These are phyloP conservation scores for Achaetomium macrosporum DNA, from an alignment of 2,329 filamentous ascomycete genomes.

Conservation along the genomic window DNA sequence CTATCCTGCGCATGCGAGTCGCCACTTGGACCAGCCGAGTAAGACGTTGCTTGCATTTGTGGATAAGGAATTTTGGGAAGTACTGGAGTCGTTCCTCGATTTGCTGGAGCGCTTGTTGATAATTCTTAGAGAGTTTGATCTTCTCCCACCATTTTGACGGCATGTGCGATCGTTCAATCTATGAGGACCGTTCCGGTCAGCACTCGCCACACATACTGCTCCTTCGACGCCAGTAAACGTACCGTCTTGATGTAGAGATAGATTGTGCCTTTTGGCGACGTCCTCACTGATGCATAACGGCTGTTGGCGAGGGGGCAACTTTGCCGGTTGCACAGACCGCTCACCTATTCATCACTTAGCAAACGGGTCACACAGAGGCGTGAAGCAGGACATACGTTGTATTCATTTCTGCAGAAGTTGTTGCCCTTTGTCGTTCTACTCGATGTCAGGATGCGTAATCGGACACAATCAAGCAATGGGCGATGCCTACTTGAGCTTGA, in stretches of 20 bases:
- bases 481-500: slow-evolving; percentile 74
- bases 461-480: neutral
- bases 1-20: slow-evolving; percentile 71
- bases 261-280: slow-evolving; percentile 67
- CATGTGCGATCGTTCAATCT: slow-evolving; percentile 75
- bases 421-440: slow-evolving; percentile 63
- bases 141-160: slow-evolving; percentile 93
- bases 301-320: slow-evolving; percentile 88
- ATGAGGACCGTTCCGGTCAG: neutral
- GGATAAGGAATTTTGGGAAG: slow-evolving; percentile 84
- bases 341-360: slow-evolving; percentile 22
- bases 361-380: neutral
- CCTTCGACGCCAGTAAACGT: slow-evolving; percentile 1
- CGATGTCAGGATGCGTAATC: slow-evolving; percentile 1
- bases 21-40: slow-evolving; percentile 89
- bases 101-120: slow-evolving; percentile 80
- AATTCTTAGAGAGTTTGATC: slow-evolving; percentile 85
- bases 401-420: slow-evolving; percentile 93
- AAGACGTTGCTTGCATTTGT: slow-evolving; percentile 75
- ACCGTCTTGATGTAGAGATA: slow-evolving; percentile 94
- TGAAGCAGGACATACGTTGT: slow-evolving; percentile 48
- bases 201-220: neutral
- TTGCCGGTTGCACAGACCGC: slow-evolving; percentile 52
- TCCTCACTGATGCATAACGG: slow-evolving; percentile 85
- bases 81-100: slow-evolving; percentile 83